These are phyloP conservation scores for Neofusicoccum laricinum DNA, from an alignment of 2,329 filamentous ascomycete species.

Conservation along the genomic window DNA sequence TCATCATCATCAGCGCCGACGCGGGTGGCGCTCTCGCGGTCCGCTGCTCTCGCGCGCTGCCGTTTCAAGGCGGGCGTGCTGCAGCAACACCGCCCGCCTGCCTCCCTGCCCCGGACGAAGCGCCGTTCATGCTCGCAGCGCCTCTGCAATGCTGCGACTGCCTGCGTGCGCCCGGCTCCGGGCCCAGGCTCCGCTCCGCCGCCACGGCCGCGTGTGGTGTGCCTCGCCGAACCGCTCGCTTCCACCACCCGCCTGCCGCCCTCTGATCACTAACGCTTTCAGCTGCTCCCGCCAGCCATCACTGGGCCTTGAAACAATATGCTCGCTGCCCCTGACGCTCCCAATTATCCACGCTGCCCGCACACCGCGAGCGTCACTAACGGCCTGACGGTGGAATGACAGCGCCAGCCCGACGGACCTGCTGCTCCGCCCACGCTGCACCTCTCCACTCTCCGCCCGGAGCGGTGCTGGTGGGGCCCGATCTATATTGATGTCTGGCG, in stretches of 20 bases:
- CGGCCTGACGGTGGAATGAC: not conserved
- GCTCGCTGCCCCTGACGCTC: conserved; percentile 2
- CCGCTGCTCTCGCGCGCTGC: not conserved
- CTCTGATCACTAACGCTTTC: conserved; percentile 1
- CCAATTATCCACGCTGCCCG: not conserved
- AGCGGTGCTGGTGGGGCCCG: not conserved
- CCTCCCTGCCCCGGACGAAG: not conserved
- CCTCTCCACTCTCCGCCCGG: not conserved
- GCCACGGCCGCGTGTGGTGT: not conserved
- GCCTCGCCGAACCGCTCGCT: not conserved
- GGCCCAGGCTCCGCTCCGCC: conserved; percentile 8
- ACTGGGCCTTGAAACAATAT: conserved; percentile 9
- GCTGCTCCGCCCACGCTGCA: not conserved
- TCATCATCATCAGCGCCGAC: no score
- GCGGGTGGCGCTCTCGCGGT: not conserved
- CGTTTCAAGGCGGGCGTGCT: not conserved
- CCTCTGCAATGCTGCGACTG: not conserved
- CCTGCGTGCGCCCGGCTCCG: not conserved
- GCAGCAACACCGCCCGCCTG: not conserved
- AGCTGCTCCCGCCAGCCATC: not conserved
- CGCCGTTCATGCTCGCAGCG: not conserved
- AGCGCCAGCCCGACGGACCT: not conserved
- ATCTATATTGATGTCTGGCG: not conserved
- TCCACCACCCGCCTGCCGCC: not conserved
- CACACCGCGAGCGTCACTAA: not conserved